A percentile compares a stretch with the other conserved stretches of the same genome.
These are phyloP conservation scores for Durotheca rogersii DNA, from an alignment of 495 filamentous ascomycete genomes.

Conservation along the genomic window DNA sequence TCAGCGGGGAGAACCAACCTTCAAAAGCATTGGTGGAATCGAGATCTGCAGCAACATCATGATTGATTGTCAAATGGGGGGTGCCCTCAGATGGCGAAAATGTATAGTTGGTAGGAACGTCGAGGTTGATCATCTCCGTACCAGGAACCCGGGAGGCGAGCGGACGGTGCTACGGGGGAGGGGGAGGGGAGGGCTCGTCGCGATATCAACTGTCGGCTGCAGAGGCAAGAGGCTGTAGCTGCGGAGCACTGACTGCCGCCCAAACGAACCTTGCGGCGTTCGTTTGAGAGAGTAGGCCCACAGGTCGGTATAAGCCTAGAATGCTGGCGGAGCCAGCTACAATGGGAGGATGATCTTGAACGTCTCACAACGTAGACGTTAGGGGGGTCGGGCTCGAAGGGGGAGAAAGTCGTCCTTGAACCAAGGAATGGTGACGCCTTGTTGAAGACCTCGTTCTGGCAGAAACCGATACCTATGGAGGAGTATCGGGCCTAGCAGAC, in stretches of 20 bases:
- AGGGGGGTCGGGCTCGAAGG: constrained; percentile 83
- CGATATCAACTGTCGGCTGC: constrained; percentile 22
- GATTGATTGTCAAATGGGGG: constrained; percentile 92
- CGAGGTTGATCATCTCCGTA: constrained; percentile 78
- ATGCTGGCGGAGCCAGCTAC: constrained; percentile 62
- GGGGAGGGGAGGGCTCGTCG: constrained; percentile 14
- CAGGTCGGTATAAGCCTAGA: constrained; percentile 55
- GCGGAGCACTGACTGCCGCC: constrained; percentile 70
- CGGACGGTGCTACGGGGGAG: not conserved
- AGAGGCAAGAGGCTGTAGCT: constrained; percentile 40
- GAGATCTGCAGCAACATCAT: constrained; percentile 88
- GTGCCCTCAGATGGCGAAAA: constrained; percentile 78
- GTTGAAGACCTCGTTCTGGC: constrained; percentile 63
- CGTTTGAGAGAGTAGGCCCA: constrained; percentile 97
- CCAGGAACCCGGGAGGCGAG: constrained; percentile 23
- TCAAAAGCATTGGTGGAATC: constrained; percentile 98
- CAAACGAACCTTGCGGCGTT: constrained; percentile 88
- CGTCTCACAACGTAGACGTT: constrained; percentile 66
- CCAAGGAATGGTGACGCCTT: constrained; percentile 82
- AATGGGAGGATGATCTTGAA: constrained; percentile 40
- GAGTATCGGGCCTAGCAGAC: constrained; percentile 91
- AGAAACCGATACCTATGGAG: constrained; percentile 81
- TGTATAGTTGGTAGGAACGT: constrained; percentile 76
- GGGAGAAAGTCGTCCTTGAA: constrained; percentile 77
- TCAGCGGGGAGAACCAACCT: constrained; percentile 55